Evolutionary conservation across 805 yeast genomes (phyloP).

Genomic region (Suhomyces canberraensis): DNA sequence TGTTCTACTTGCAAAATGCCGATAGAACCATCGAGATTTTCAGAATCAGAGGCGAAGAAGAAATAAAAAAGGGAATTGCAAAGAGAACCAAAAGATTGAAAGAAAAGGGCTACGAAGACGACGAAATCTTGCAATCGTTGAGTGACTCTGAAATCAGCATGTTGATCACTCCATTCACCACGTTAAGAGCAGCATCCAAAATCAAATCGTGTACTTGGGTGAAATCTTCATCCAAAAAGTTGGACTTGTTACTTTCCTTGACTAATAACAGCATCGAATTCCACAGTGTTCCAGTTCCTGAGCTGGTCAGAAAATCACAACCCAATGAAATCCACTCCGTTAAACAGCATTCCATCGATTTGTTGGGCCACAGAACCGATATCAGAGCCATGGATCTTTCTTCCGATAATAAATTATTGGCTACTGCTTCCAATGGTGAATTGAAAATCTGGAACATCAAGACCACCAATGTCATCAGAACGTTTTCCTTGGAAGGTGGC

Average conservation of each 20-base stretch:
- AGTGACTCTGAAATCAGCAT: constrained; percentile 50
- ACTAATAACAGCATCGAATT: constrained; percentile 74
- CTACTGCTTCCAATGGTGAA: constrained; percentile 87
- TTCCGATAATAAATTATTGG: constrained; percentile 73
- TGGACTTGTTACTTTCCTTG: constrained; percentile 64
- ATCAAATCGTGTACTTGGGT: constrained; percentile 70
- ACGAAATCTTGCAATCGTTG: constrained; percentile 49
- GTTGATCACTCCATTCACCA: constrained; percentile 65
- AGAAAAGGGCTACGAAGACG: constrained; percentile 62
- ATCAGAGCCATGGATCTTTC: constrained; percentile 80
- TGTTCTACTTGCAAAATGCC: constrained; percentile 70
- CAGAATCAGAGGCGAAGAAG: constrained; percentile 72
- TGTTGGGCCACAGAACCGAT: constrained; percentile 87
- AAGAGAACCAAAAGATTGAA: constrained; percentile 74
- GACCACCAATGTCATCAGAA: constrained; percentile 73
- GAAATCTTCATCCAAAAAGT: constrained; percentile 36
- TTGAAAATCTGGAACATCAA: constrained; percentile 84
- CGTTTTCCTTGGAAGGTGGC: constrained; percentile 71
- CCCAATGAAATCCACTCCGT: constrained; percentile 41
- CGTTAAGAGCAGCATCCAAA: constrained; percentile 62
- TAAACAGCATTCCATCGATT: constrained; percentile 59
- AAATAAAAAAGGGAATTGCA: constrained; percentile 70
- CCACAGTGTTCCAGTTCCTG: constrained; percentile 56
- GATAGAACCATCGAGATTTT: constrained; percentile 81
- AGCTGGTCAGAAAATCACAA: constrained; percentile 48